Percentiles rank a stretch among this genome's conserved stretches.
These are phyloP conservation scores for Boletellus ananiceps DNA, from an alignment of 768 basidiomycete species.

Conservation along the genomic window DNA sequence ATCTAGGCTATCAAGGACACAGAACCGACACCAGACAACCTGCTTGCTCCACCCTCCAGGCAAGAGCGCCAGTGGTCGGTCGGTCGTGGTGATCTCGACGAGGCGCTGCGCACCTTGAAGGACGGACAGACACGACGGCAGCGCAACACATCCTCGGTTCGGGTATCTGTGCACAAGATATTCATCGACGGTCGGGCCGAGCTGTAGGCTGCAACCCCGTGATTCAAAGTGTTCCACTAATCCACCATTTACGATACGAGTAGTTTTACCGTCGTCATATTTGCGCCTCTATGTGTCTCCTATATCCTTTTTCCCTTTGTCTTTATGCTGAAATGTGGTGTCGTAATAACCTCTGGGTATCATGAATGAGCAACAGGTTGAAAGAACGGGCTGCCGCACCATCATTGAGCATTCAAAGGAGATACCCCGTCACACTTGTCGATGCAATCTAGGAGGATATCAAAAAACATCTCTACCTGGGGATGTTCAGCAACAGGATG, in stretches of 20 bases:
- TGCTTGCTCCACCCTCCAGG: slow-evolving; percentile 38
- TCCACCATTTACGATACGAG: neutral
- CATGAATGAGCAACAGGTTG: no score
- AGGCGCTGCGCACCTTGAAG: slow-evolving; percentile 77
- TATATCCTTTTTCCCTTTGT: no score
- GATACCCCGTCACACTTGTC: slow-evolving; percentile 53
- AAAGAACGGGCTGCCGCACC: no score
- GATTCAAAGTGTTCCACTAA: neutral
- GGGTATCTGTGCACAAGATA: slow-evolving; percentile 18
- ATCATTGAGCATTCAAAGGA: slow-evolving; percentile 45
- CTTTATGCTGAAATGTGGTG: no score
- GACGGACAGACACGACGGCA: slow-evolving; percentile 40
- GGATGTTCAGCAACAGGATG: slow-evolving; percentile 1
- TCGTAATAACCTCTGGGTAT: no score
- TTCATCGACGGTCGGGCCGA: slow-evolving; percentile 25
- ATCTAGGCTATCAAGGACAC: slow-evolving; percentile 42
- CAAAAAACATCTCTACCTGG: slow-evolving; percentile 63
- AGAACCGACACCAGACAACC: slow-evolving; percentile 23
- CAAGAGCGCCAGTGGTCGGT: slow-evolving; percentile 49
- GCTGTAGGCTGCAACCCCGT: neutral
- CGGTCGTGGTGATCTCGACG: slow-evolving; percentile 77
- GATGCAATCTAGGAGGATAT: slow-evolving; percentile 58
- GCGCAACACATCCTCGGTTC: slow-evolving; percentile 13
- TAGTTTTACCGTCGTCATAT: neutral
- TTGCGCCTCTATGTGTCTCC: neutral